Evolutionary conservation across 164 flowering plant genomes (phyloP), one percentile per base, ranked within the genome.

Genomic region (Piper betle): DNA sequence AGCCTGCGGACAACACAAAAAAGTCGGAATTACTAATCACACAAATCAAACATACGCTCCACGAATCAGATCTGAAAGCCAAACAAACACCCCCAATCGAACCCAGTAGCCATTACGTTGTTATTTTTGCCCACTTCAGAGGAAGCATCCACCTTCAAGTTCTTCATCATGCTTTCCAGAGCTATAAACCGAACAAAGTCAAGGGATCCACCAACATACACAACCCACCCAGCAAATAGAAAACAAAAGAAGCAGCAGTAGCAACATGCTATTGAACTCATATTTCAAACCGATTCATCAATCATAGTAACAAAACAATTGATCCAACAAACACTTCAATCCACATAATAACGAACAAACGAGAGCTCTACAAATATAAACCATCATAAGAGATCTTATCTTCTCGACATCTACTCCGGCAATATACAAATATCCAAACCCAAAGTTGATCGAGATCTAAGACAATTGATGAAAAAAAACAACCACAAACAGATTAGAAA

Each of bases 61-160:
- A 6, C 39, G 39, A 58, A 15, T 17, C 5, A 39, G 46, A 19
- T 55, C 18, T 4, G 13, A 58, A 19, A 54, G n/a, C 19, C 33
- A 25, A 25, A 25, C 33, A 25, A 25, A 25, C 33, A 2, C 1
- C 33, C 33, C 33, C 33, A 25, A 46, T 9, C 50, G 15, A 3
- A 46, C 3, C 50, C 50, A 10, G 50, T 12, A 10, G 50, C 50
- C 50, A 46, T 52, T 72, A 78, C 79, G 72, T 58, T 50, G 57
- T 61, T 72, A 53, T 73, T 20, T 46, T 69, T 65, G n/a, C 38
- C 19, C 46, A 55, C 60, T 62, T 74, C 66, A 39, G 71, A 40
- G 57, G 74, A 55, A 74, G 72, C 65, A 61, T 77, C 77, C 43
- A 74, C 63, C 60, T 75, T 74, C 37, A 65, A 66, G 64, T 75